These are phyloP conservation scores for Curvularia lunata DNA, from an alignment of 2,329 filamentous ascomycete genomes.

Conservation along the genomic window DNA sequence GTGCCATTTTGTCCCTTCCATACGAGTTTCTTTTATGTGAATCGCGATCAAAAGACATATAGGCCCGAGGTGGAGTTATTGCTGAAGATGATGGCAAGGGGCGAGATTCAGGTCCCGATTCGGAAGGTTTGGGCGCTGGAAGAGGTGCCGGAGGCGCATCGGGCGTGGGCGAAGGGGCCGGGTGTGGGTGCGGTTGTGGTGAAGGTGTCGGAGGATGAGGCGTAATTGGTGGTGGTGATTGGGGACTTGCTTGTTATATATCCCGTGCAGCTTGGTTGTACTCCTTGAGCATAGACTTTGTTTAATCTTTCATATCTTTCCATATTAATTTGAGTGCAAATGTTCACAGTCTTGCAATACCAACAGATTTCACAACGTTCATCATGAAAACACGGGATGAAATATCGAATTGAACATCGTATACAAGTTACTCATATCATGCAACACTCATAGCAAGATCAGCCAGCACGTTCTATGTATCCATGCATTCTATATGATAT, in stretches of 20 bases:
- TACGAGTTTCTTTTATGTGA: background rate
- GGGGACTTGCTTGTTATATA: background rate
- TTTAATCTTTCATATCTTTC: background rate
- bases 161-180: slow-evolving; percentile 29
- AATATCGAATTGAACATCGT: background rate
- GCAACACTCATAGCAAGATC: background rate
- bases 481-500: background rate
- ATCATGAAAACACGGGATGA: background rate
- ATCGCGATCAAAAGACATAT: background rate
- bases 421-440: background rate
- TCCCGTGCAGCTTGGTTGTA: background rate
- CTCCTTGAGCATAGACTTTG: background rate
- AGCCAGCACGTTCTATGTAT: background rate
- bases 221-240: background rate
- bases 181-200: slow-evolving; percentile 40
- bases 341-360: background rate
- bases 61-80: background rate
- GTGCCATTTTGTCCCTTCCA: background rate
- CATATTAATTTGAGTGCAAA: background rate
- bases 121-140: slow-evolving; percentile 37
- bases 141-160: slow-evolving; percentile 37
- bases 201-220: slow-evolving; percentile 12
- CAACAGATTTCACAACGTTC: background rate
- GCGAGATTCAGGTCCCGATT: slow-evolving; percentile 46
- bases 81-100: background rate